Percentiles rank a stretch among this genome's conserved stretches.
These are phyloP conservation scores for Backusella mclennaniae DNA, from an alignment of 192 early-diverging fungal genomes.

Conservation along the genomic window DNA sequence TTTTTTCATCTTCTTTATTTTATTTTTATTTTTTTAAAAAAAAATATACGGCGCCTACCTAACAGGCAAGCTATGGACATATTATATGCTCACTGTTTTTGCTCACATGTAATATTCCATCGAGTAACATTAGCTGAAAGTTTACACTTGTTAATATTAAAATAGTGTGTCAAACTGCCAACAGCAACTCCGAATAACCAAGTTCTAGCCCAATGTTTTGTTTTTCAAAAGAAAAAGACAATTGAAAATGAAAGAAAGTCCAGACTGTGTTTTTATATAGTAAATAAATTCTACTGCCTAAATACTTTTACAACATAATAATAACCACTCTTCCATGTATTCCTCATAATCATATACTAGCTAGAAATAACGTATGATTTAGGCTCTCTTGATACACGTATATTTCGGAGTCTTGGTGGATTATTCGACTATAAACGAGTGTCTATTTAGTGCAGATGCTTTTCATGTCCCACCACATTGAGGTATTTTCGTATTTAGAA, in stretches of 20 bases:
- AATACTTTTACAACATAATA: neutral
- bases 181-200: neutral
- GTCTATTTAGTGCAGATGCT: neutral
- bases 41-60: neutral
- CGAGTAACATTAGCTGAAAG: neutral
- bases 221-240: neutral
- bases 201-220: neutral
- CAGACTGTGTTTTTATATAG: no score
- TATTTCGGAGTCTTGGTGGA: neutral
- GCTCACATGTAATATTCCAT: neutral
- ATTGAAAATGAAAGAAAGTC: neutral
- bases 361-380: no score
- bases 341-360: neutral
- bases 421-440: neutral
- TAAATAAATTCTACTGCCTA: no score
- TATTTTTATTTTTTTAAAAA: neutral
- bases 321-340: neutral
- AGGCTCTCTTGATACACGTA: neutral
- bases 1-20: no score
- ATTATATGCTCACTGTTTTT: neutral
- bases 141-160: neutral
- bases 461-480: neutral
- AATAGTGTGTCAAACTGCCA: neutral
- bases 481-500: neutral
- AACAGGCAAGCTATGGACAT: neutral